A percentile compares a stretch with the other conserved stretches of the same genome.
These are phyloP conservation scores for Nymphaea colorata DNA, from an alignment of 164 flowering plant species.

Conservation along the genomic window DNA sequence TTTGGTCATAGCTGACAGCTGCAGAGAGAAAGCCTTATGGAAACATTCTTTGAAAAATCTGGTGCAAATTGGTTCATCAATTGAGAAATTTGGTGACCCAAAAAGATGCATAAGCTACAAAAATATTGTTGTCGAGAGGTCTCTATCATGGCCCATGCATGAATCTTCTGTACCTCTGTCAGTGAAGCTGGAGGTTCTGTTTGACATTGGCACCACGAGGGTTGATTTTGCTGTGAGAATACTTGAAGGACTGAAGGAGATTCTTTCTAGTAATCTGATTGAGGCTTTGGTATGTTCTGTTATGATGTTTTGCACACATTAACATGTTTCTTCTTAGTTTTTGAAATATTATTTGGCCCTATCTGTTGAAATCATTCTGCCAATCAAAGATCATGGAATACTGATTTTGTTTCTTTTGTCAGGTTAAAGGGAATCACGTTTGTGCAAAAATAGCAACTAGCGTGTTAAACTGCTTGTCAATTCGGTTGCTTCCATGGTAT, in stretches of 20 bases:
- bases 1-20: conserved; percentile 27
- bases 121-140: conserved; percentile 44
- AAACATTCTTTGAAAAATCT: conserved; percentile 47
- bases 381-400: not conserved
- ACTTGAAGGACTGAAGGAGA: conserved; percentile 45
- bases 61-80: conserved; percentile 46
- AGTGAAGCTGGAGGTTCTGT: conserved; percentile 49
- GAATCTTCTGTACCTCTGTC: conserved; percentile 34
- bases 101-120: conserved; percentile 40
- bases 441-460: conserved; percentile 21
- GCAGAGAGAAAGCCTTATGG: conserved; percentile 34
- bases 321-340: too few species aligned
- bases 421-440: conserved; percentile 45
- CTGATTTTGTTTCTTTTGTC: conserved; percentile 6
- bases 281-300: conserved; percentile 43
- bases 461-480: conserved; percentile 53
- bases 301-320: too few species aligned
- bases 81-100: conserved; percentile 30
- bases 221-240: conserved; percentile 33
- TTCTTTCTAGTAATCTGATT: conserved; percentile 34
- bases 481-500: conserved; percentile 70
- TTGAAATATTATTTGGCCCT: not conserved
- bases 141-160: conserved; percentile 27
- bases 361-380: not conserved
- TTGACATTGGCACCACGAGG: conserved; percentile 44